Percentiles rank a stretch among this genome's conserved stretches.
Conservation (phyloP, 345 rosid genomes). For the Microcos paniculata region DNA sequence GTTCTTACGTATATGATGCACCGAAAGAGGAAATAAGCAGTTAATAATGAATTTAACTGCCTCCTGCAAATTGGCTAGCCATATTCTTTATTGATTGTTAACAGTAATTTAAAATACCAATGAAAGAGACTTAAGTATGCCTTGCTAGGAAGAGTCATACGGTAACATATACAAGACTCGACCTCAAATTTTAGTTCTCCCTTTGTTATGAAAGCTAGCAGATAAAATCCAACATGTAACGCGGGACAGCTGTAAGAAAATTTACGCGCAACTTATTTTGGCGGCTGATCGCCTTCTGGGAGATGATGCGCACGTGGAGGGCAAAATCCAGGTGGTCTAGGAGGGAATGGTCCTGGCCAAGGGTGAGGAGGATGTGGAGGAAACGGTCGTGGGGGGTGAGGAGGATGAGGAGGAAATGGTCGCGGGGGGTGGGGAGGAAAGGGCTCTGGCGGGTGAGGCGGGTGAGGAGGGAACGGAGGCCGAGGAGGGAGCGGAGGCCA, state of each 20-base stretch:
- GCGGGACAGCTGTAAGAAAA: neutral
- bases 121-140: neutral
- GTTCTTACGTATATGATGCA: too few species aligned
- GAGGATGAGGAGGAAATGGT: neutral
- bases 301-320: neutral
- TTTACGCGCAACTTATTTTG: neutral
- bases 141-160: neutral
- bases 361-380: neutral
- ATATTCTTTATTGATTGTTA: neutral
- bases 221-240: neutral
- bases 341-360: neutral
- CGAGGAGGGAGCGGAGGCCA: slow-evolving; percentile 14
- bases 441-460: slow-evolving; percentile 3
- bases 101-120: neutral
- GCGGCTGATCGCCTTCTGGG: neutral
- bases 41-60: too few species aligned
- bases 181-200: neutral
- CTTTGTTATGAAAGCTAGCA: neutral
- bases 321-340: neutral
- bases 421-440: neutral
- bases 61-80: too few species aligned
- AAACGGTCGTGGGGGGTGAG: neutral
- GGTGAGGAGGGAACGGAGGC: slow-evolving; percentile 5
- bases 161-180: neutral
- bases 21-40: too few species aligned